These are phyloP conservation scores for Phytophthora kernoviae DNA, from an alignment of 352 stramenopile species.

Conservation along the genomic window DNA sequence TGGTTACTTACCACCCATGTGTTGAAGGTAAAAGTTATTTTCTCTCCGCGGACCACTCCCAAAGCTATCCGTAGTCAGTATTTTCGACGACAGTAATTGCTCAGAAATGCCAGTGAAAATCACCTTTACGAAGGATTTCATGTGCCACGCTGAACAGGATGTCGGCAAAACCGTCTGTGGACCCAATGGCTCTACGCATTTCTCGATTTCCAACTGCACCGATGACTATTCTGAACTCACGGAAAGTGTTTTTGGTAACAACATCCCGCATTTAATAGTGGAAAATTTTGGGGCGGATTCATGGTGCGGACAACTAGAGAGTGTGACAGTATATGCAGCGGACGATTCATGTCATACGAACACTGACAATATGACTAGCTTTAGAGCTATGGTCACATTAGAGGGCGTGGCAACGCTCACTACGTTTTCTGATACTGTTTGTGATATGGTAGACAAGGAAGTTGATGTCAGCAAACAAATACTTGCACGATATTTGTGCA, in stretches of 20 bases:
- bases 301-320: neutral
- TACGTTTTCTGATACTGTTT: too few species aligned
- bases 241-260: neutral
- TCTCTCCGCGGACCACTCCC: neutral
- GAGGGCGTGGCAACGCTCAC: too few species aligned
- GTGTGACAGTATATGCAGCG: constrained; percentile 6
- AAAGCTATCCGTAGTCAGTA: neutral
- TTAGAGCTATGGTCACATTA: too few species aligned
- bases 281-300: neutral
- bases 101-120: neutral
- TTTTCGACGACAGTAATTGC: neutral
- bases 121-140: neutral
- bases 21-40: neutral
- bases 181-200: neutral
- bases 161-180: too few species aligned
- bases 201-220: neutral
- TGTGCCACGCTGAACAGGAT: too few species aligned
- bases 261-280: neutral
- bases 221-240: neutral
- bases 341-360: constrained; percentile 11
- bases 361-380: constrained; percentile 1
- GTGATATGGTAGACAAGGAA: too few species aligned
- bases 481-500: too few species aligned
- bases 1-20: too few species aligned
- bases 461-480: too few species aligned